These are phyloP conservation scores for Avena eriantha DNA, from an alignment of 176 grass and related monocot species.

Conservation along the genomic window DNA sequence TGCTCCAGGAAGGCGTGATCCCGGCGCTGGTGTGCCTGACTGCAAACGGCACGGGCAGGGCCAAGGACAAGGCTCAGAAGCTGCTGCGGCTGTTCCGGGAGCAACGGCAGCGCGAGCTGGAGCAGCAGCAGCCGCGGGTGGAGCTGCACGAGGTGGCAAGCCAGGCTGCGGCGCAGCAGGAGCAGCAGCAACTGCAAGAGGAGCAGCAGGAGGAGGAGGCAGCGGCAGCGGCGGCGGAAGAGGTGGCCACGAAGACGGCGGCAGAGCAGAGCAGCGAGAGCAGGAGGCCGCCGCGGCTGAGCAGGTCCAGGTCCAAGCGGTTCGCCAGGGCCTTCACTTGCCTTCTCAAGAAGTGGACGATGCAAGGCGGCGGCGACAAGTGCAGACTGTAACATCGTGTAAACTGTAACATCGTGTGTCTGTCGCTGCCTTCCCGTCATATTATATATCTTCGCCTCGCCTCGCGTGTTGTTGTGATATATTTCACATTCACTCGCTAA, in stretches of 20 bases:
- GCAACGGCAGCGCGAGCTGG: slow-evolving; percentile 65
- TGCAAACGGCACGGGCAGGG: slow-evolving; percentile 56
- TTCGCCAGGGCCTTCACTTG: slow-evolving; percentile 50
- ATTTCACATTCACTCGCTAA: slow-evolving; percentile 8
- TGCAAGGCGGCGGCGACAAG: background rate
- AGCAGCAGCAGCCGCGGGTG: slow-evolving; percentile 35
- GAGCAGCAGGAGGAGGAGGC: background rate
- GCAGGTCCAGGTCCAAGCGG: slow-evolving; percentile 55
- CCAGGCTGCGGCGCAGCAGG: slow-evolving; percentile 38
- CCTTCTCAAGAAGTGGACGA: slow-evolving; percentile 54
- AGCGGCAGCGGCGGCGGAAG: background rate
- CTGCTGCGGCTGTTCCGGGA: slow-evolving; percentile 77
- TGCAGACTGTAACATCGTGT: background rate
- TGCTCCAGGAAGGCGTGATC: slow-evolving; percentile 82
- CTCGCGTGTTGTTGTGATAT: background rate
- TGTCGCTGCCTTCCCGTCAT: background rate
- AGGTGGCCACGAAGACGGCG: background rate
- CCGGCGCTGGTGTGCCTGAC: slow-evolving; percentile 68
- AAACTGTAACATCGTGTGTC: background rate
- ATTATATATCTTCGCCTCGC: background rate
- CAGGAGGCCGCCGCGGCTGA: slow-evolving; percentile 43
- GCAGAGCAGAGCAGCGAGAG: slow-evolving; percentile 37
- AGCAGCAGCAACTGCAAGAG: background rate
- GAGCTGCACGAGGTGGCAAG: slow-evolving; percentile 53
- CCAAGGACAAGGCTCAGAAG: slow-evolving; percentile 74